Conservation (phyloP, 768 basidiomycete species). For the Boletales sp. region DNA sequence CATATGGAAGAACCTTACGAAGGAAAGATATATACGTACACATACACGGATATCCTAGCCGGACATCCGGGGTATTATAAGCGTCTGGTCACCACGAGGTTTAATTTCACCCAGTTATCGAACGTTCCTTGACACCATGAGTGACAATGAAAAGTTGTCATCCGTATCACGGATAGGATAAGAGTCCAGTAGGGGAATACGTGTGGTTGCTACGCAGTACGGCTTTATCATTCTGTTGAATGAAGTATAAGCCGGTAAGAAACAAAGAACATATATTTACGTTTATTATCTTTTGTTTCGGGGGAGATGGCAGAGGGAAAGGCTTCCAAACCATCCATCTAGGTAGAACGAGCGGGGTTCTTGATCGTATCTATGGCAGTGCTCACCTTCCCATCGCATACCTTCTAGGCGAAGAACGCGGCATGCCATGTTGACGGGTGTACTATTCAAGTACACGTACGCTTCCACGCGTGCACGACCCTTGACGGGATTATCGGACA, state of each 20-base stretch:
- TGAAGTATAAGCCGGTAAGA: too few species aligned
- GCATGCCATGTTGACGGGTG: neutral
- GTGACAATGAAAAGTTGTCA: neutral
- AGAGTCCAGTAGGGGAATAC: too few species aligned
- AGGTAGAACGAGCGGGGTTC: neutral
- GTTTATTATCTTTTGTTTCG: too few species aligned
- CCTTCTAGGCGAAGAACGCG: neutral
- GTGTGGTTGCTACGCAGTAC: too few species aligned
- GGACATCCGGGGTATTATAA: neutral
- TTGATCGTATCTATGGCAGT: neutral
- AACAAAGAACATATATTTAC: too few species aligned
- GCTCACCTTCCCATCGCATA: neutral
- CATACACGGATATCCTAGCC: neutral
- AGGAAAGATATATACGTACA: neutral
- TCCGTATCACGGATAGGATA: too few species aligned
- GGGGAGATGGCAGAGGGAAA: neutral
- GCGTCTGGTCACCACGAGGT: neutral
- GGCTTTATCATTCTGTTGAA: too few species aligned
- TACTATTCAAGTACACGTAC: neutral
- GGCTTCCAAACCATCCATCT: neutral
- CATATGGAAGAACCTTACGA: neutral
- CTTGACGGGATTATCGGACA: neutral
- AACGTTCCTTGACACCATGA: neutral
- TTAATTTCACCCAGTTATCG: neutral
- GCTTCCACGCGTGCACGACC: neutral